phyloP scores from a whole-genome alignment of 2,329 filamentous ascomycete species.

The Elsinoe batatas region DNA sequence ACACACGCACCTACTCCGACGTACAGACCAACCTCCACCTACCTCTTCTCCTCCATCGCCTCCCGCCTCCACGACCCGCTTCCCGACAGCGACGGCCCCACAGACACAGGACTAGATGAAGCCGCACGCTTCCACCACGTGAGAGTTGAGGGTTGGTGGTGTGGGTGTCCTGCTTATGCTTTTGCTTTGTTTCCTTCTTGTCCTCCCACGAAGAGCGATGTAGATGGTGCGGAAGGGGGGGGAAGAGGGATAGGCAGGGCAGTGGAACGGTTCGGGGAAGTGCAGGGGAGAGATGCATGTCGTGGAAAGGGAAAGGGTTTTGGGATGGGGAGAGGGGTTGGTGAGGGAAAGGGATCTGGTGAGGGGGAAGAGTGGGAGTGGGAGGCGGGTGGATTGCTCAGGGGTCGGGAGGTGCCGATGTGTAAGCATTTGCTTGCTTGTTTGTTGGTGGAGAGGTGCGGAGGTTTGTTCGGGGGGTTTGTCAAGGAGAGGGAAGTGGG shows the following conservation, averaged over 20 bases:
- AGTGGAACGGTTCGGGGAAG: too few relatives aligned
- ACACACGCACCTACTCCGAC: neutral
- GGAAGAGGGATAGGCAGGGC: neutral
- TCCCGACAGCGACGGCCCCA: neutral
- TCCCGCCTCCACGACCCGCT: slow-evolving; percentile 9
- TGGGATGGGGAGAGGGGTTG: neutral
- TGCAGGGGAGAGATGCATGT: too few relatives aligned
- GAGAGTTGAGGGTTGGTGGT: slow-evolving; percentile 69
- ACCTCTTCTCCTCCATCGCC: neutral
- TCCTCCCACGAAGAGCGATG: too few relatives aligned
- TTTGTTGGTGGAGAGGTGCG: slow-evolving; percentile 60
- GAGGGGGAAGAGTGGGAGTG: neutral
- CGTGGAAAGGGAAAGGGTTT: too few relatives aligned
- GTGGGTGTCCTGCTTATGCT: slow-evolving; percentile 76
- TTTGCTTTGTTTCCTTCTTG: slow-evolving; percentile 53
- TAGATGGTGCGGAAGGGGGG: slow-evolving; percentile 35
- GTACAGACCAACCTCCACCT: neutral
- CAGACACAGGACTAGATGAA: slow-evolving; percentile 11
- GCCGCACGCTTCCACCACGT: slow-evolving; percentile 62
- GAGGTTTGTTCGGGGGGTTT: slow-evolving; percentile 44
- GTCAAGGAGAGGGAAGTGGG: slow-evolving; percentile 47
- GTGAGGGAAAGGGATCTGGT: neutral
- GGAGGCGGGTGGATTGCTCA: slow-evolving; percentile 26
- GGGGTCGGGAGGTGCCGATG: slow-evolving; percentile 38
- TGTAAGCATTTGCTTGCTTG: slow-evolving; percentile 91